These are phyloP conservation scores for Orbilia quercus DNA, from an alignment of 2,329 filamentous ascomycete genomes.

Conservation along the genomic window DNA sequence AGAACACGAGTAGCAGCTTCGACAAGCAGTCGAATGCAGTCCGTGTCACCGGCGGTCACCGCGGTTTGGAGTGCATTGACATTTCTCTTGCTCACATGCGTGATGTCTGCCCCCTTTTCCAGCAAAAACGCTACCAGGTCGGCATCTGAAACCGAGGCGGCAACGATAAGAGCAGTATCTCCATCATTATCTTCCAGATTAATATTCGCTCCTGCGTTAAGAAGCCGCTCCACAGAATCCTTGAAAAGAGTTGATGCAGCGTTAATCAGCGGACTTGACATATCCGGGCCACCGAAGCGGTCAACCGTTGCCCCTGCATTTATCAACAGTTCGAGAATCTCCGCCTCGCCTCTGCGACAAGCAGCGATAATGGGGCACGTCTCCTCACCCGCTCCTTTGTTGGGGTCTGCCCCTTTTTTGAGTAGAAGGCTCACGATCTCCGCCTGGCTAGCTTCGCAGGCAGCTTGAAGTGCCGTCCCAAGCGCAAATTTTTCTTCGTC, in stretches of 20 bases:
- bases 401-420: conserved; percentile 63
- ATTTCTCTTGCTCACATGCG: conserved; percentile 61
- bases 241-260: conserved; percentile 63
- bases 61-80: conserved; percentile 62
- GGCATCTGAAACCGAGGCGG: conserved; percentile 61
- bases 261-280: conserved; percentile 63
- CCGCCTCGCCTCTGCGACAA: conserved; percentile 61
- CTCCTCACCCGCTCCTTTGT: conserved; percentile 62
- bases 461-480: conserved; percentile 64
- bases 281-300: conserved; percentile 62
- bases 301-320: conserved; percentile 63
- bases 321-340: conserved; percentile 63
- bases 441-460: conserved; percentile 62
- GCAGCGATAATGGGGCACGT: conserved; percentile 64
- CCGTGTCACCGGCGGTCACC: conserved; percentile 58
- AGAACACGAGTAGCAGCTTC: conserved; percentile 61
- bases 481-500: conserved; percentile 60
- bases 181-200: conserved; percentile 37
- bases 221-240: conserved; percentile 56
- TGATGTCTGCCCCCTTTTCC: conserved; percentile 62
- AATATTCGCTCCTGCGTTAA: conserved; percentile 45
- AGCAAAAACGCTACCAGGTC: conserved; percentile 62
- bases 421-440: conserved; percentile 64
- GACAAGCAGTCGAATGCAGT: conserved; percentile 61
- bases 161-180: conserved; percentile 63